Base-by-base conservation (phyloP, 2,329 filamentous ascomycete species). In the Cryphonectria carpinicola region DNA sequence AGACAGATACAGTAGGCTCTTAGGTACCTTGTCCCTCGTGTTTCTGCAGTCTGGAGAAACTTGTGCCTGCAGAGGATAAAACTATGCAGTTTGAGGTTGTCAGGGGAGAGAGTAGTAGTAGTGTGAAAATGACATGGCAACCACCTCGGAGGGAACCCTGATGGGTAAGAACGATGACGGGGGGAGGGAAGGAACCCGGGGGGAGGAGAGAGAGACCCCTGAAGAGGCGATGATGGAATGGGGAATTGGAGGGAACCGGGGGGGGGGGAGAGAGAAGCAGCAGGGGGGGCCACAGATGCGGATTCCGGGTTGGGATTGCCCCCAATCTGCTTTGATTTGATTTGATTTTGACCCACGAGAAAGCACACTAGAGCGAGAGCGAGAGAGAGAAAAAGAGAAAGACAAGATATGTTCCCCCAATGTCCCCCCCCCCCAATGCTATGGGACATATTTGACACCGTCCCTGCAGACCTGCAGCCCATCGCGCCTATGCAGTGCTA, bases 381-480 rank as follows among this genome's bases (percentile, higher is more conserved):
- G 19, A 10, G 8, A 49, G 46, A 49, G 46, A 3, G 19, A 19
- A 28, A 28, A 28, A 28, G 4, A 49, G 43, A 46, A 17, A 46
- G 46, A 49, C 19, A n/a, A 49, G 46, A n/a, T 17, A 49, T 49
- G 43, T 49, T 22, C 6, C 43, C 43, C 43, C 43, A 32, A 32
- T 32, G 32, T 32, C 3, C 32, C 32, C 32, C 32, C 32, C 43
- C 43, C 43, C 43, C 32, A 32, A 49, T 49, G 43, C 17, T 49
- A 49, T 19, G 43, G 43, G 43, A 49, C 43, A 49, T 17, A 19
- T 19, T 19, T 28, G 54, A 35, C 28, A 32, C 28, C 25, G 54
- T 58, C 54, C 54, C 54, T 58, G 54, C 54, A 56, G 54, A 17
- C 54, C 54, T 56, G 54, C 54, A 58, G 52, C 52, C 52, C 52